phyloP scores from a whole-genome alignment of 2,329 filamentous ascomycete species.

The Colletotrichum cordylinicola region DNA sequence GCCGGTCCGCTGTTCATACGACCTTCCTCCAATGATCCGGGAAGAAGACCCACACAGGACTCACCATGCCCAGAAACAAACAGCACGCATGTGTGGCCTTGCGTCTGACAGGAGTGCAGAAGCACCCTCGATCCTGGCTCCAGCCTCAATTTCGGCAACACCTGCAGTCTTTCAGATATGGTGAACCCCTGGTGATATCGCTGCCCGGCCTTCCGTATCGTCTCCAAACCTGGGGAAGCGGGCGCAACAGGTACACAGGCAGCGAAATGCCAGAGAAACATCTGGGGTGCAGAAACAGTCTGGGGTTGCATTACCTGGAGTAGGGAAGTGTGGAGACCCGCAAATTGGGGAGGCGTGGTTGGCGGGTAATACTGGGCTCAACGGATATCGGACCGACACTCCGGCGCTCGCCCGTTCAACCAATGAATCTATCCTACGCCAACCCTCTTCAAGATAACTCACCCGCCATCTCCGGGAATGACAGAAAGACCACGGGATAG shows the following conservation, averaged over 20 bases:
- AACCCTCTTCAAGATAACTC: slow-evolving; percentile 10
- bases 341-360: slow-evolving; percentile 13
- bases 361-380: slow-evolving; percentile 21
- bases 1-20: not conserved
- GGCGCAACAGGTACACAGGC: not conserved
- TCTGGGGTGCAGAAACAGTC: slow-evolving; percentile 19
- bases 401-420: slow-evolving; percentile 1
- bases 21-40: not conserved
- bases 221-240: not conserved
- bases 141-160: not conserved
- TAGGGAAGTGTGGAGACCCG: not conserved
- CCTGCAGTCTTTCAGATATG: not conserved
- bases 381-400: slow-evolving; percentile 19
- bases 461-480: slow-evolving; percentile 7
- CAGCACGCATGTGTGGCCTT: not conserved
- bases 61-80: not conserved
- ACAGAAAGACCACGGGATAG: not conserved
- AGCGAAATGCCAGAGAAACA: not conserved
- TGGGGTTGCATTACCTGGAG: slow-evolving; percentile 14
- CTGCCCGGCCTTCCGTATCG: not conserved
- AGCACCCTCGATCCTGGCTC: not conserved
- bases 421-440: slow-evolving; percentile 9
- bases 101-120: not conserved
- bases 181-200: not conserved
- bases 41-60: not conserved